A percentile compares a stretch with the other conserved stretches of the same genome.
These are phyloP conservation scores for Citrus inodora DNA, from an alignment of 345 rosid species.

Conservation along the genomic window DNA sequence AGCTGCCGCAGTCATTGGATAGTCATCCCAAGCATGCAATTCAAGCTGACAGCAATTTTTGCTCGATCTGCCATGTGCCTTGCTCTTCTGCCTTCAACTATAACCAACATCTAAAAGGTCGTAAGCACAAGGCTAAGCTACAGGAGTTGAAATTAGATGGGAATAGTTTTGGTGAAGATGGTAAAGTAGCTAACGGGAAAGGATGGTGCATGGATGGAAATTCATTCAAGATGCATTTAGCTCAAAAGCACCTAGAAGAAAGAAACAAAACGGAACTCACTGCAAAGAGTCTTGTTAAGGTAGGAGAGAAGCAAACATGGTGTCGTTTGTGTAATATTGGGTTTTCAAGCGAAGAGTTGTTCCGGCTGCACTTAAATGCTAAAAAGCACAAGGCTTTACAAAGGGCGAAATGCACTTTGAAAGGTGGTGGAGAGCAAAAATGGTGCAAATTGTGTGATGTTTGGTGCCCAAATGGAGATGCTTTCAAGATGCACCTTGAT, in stretches of 20 bases:
- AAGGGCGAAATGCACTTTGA: not conserved
- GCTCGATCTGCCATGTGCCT: slow-evolving; percentile 24
- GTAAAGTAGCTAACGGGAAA: not conserved
- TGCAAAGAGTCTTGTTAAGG: too few relatives aligned
- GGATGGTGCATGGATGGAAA: slow-evolving; percentile 19
- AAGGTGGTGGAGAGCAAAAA: not conserved
- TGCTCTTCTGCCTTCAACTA: slow-evolving; percentile 12
- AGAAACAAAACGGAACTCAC: too few relatives aligned
- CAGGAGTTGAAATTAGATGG: not conserved
- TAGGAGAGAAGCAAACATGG: too few relatives aligned
- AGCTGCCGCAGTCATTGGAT: not conserved
- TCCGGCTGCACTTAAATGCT: not conserved
- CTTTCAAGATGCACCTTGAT: slow-evolving; percentile 9
- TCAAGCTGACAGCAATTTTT: not conserved
- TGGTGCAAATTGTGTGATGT: slow-evolving; percentile 15
- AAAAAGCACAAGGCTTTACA: slow-evolving; percentile 17
- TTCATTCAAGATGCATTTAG: slow-evolving; percentile 2
- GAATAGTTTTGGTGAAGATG: not conserved
- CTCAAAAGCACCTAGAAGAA: too few relatives aligned
- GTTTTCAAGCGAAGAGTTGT: too few relatives aligned
- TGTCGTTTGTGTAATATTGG: too few relatives aligned
- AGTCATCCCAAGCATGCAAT: not conserved
- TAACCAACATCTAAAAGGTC: slow-evolving; percentile 20
- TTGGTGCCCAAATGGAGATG: slow-evolving; percentile 13
- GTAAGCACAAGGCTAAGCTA: slow-evolving; percentile 21